These are phyloP conservation scores for Ogataea pilisensis DNA, from an alignment of 805 yeast species.

Conservation along the genomic window DNA sequence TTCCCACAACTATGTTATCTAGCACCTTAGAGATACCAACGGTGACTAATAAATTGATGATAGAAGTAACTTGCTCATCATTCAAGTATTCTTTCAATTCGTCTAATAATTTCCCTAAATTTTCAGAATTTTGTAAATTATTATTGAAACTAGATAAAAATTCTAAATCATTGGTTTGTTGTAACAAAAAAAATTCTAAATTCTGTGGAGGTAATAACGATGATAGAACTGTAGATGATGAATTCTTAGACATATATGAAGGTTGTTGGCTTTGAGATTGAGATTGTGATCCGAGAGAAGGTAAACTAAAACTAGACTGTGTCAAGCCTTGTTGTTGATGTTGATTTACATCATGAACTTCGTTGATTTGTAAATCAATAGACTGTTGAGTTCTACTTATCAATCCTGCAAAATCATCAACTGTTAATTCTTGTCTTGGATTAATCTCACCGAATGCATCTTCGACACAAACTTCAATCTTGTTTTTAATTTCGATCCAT, in stretches of 20 bases:
- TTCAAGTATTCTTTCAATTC: slow-evolving; percentile 30
- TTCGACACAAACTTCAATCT: slow-evolving; percentile 54
- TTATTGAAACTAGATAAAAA: slow-evolving; percentile 31
- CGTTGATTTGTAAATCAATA: slow-evolving; percentile 13
- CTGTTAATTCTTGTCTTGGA: slow-evolving; percentile 68
- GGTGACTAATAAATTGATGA: slow-evolving; percentile 37
- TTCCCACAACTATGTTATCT: slow-evolving; percentile 34
- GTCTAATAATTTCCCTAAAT: slow-evolving; percentile 24
- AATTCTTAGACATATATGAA: slow-evolving; percentile 4
- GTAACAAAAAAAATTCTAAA: slow-evolving; percentile 49
- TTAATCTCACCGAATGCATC: slow-evolving; percentile 58
- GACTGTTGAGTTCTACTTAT: slow-evolving; percentile 36
- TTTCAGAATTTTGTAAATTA: slow-evolving; percentile 21
- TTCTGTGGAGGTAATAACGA: slow-evolving; percentile 48
- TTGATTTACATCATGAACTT: neutral
- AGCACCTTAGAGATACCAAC: slow-evolving; percentile 45
- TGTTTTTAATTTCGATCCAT: slow-evolving; percentile 54
- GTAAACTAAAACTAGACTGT: slow-evolving; percentile 3
- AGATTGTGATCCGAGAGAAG: slow-evolving; percentile 1
- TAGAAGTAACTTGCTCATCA: slow-evolving; percentile 24
- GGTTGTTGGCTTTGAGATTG: neutral
- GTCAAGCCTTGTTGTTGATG: slow-evolving; percentile 1
- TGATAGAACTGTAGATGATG: slow-evolving; percentile 22
- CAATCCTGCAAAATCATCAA: slow-evolving; percentile 52
- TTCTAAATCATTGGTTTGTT: slow-evolving; percentile 46